Evolutionary conservation across 306 rosid species (phyloP).

Genomic region (Ormosia semicastrata): DNA sequence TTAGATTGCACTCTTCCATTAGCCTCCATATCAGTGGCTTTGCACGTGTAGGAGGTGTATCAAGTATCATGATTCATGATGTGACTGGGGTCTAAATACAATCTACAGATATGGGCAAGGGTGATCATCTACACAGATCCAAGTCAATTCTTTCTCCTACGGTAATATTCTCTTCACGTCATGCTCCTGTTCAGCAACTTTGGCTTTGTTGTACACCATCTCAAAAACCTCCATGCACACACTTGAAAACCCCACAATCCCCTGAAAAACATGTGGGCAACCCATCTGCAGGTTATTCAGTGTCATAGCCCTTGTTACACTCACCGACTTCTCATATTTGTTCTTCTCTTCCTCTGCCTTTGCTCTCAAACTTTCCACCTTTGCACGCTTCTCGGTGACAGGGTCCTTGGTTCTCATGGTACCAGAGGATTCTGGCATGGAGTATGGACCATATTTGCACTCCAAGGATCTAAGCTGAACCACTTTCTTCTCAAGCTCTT

Average conservation of each 20-base stretch:
- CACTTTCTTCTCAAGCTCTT: constrained; percentile 81
- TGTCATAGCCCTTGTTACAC: constrained; percentile 87
- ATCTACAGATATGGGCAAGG: constrained; percentile 10
- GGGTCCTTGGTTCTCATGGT: constrained; percentile 47
- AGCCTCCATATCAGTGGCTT: background rate
- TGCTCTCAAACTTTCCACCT: constrained; percentile 63
- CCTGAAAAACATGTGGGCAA: constrained; percentile 91
- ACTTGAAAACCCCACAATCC: constrained; percentile 91
- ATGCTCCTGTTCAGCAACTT: constrained; percentile 46
- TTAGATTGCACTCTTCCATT: constrained; percentile 17
- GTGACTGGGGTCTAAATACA: constrained; percentile 15
- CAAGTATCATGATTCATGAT: background rate
- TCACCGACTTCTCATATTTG: constrained; percentile 72
- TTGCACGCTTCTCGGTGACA: constrained; percentile 61
- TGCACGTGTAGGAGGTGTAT: background rate
- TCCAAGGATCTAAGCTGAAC: constrained; percentile 70
- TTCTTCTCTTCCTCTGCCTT: constrained; percentile 86
- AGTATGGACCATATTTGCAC: constrained; percentile 70
- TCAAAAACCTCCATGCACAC: constrained; percentile 85
- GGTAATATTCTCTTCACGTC: constrained; percentile 69
- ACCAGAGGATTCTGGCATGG: constrained; percentile 45
- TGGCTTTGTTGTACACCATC: constrained; percentile 78
- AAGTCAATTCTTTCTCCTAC: constrained; percentile 14
- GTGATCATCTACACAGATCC: constrained; percentile 36
- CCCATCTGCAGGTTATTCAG: constrained; percentile 93